phyloP scores from a whole-genome alignment of 2,329 filamentous ascomycete species.

The Talaromyces islandicus region DNA sequence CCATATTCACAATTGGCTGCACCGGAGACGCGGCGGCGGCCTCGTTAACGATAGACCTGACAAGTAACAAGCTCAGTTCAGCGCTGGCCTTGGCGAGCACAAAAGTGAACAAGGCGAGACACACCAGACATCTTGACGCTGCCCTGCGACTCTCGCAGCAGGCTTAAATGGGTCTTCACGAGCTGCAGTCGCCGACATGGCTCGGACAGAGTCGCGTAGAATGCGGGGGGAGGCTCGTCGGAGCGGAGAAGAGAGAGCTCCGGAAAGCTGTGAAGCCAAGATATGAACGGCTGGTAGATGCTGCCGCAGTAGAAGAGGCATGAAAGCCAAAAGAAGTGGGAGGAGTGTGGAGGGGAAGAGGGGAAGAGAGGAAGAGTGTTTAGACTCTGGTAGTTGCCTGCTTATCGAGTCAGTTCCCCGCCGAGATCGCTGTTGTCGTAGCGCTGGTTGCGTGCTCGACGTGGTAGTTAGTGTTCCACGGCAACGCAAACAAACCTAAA shows the following conservation, averaged over 20 bases:
- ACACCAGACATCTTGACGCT: constrained; percentile 48
- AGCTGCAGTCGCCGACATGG: constrained; percentile 34
- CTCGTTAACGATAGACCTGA: constrained; percentile 62
- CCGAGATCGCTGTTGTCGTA: not conserved
- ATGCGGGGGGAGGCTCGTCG: constrained; percentile 9
- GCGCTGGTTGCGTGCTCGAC: not conserved
- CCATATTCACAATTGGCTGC: constrained; percentile 64
- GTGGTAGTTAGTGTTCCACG: no score
- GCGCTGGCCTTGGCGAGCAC: not conserved
- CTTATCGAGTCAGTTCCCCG: not conserved
- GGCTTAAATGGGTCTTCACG: constrained; percentile 40
- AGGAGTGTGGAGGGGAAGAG: not conserved
- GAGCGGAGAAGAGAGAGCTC: not conserved
- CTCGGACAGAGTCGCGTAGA: constrained; percentile 17
- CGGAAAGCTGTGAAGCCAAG: not conserved
- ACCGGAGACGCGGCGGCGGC: constrained; percentile 58
- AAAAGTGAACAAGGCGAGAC: not conserved
- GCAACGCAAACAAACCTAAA: not conserved
- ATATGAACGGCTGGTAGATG: not conserved
- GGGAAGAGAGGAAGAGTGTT: not conserved
- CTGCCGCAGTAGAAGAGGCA: not conserved
- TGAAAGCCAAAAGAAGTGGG: not conserved
- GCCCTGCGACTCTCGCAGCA: constrained; percentile 43
- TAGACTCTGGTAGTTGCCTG: not conserved
- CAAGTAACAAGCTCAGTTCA: constrained; percentile 18